Conservation (phyloP, 2,329 filamentous ascomycete species). For the Cladorrhinum sp. region DNA sequence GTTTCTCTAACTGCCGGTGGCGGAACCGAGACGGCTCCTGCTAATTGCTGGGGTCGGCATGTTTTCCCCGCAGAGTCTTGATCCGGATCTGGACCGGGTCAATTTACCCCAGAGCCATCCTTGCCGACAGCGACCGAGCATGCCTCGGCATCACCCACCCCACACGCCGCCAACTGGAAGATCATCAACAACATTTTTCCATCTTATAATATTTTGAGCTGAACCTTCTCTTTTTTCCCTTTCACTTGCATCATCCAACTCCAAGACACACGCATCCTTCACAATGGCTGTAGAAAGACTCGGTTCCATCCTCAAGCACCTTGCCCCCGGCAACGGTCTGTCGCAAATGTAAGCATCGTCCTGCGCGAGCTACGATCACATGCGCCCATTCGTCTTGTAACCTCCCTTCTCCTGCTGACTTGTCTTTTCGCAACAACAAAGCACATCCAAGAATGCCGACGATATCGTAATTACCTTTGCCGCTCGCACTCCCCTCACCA, state of each 20-base stretch:
- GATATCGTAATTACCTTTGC: constrained; percentile 96
- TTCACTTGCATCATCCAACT: constrained; percentile 78
- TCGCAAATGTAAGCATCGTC: constrained; percentile 66
- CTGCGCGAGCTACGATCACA: constrained; percentile 16
- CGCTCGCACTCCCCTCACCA: constrained; percentile 81
- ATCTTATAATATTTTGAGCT: neutral
- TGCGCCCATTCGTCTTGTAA: neutral
- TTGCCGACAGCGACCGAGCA: constrained; percentile 18
- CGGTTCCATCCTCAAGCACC: constrained; percentile 81
- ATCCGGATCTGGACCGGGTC: constrained; percentile 21
- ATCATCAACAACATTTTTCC: neutral
- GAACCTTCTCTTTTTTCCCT: constrained; percentile 62
- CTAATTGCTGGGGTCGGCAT: constrained; percentile 5
- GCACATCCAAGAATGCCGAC: constrained; percentile 88
- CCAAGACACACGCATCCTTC: constrained; percentile 15
- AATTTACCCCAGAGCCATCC: constrained; percentile 21
- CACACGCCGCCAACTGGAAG: constrained; percentile 38
- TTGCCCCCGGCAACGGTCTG: constrained; percentile 70
- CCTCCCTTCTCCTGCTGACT: constrained; percentile 13
- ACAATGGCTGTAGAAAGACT: constrained; percentile 82
- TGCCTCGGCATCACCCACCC: constrained; percentile 26
- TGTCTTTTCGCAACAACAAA: constrained; percentile 36
- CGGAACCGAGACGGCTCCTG: constrained; percentile 11
- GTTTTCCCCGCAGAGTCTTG: constrained; percentile 18
- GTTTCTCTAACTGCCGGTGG: constrained; percentile 18